These are phyloP conservation scores for Blastosporella zonata DNA, from an alignment of 1,284 basidiomycete genomes.

Conservation along the genomic window DNA sequence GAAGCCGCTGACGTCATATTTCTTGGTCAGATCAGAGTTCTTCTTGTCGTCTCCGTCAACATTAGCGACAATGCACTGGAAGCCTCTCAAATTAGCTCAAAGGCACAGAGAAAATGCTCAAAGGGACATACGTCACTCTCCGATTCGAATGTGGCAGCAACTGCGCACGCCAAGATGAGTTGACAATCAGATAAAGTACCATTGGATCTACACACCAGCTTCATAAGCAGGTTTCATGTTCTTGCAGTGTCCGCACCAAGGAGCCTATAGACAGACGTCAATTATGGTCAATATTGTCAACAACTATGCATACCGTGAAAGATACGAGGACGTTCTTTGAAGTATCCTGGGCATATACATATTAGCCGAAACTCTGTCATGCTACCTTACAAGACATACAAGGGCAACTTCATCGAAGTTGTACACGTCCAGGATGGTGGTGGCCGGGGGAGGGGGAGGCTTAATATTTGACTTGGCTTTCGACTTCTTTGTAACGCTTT, in stretches of 20 bases:
- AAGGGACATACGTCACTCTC: constrained; percentile 64
- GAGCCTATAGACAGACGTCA: constrained; percentile 44
- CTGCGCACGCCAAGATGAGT: constrained; percentile 29
- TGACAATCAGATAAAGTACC: background rate
- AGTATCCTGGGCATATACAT: constrained; percentile 47
- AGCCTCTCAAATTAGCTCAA: constrained; percentile 11
- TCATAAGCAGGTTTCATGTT: constrained; percentile 86
- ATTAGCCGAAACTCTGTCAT: background rate
- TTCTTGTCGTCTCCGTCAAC: constrained; percentile 84
- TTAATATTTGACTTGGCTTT: constrained; percentile 85
- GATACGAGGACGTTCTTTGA: constrained; percentile 87
- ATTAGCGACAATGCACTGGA: constrained; percentile 83
- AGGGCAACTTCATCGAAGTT: constrained; percentile 78
- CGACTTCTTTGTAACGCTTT: constrained; percentile 71
- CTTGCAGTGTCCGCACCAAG: constrained; percentile 91
- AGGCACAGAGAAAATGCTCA: background rate
- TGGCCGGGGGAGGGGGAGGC: constrained; percentile 76
- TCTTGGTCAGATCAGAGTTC: constrained; percentile 74
- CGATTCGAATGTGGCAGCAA: constrained; percentile 75
- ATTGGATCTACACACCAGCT: constrained; percentile 40
- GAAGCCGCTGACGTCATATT: constrained; percentile 74
- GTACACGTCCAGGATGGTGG: constrained; percentile 63
- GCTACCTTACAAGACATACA: constrained; percentile 34
- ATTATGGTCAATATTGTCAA: constrained; percentile 6
- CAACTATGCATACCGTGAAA: constrained; percentile 63